Percentiles rank a stretch among this genome's conserved stretches.
Evolutionary conservation across 805 yeast species (phyloP).

Genomic region (Candida manassasensis): DNA sequence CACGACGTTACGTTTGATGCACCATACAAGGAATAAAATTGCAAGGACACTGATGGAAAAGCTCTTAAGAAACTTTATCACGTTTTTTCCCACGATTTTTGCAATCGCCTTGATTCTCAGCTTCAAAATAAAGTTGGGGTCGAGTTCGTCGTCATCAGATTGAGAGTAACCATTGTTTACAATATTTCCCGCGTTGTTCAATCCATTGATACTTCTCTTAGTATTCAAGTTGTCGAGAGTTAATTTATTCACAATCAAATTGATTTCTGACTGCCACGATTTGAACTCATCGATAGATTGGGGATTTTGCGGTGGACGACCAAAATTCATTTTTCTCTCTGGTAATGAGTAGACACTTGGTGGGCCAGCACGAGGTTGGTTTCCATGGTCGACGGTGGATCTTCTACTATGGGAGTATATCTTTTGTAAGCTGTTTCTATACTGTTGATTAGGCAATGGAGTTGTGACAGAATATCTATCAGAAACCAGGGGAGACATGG

Average conservation of each 20-base stretch:
- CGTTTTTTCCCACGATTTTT: conserved; percentile 24
- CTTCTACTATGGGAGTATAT: conserved; percentile 42
- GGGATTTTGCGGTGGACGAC: conserved; percentile 6
- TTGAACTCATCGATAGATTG: conserved; percentile 37
- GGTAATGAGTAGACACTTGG: conserved; percentile 3
- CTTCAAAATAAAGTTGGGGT: conserved; percentile 17
- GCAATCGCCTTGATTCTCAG: conserved; percentile 19
- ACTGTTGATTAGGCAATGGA: conserved; percentile 31
- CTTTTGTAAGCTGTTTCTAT: conserved; percentile 34
- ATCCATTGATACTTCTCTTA: conserved; percentile 2
- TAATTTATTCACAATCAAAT: conserved; percentile 41
- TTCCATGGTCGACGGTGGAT: conserved; percentile 21
- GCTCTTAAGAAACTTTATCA: conserved; percentile 26
- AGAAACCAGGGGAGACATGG: conserved; percentile 32
- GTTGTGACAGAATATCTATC: conserved; percentile 36
- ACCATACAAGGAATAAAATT: conserved; percentile 38
- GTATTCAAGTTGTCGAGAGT: conserved; percentile 28
- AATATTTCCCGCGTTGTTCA: conserved; percentile 9
- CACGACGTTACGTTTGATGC: conserved; percentile 34
- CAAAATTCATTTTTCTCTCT: background rate
- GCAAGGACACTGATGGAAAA: conserved; percentile 34
- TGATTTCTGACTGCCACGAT: conserved; percentile 53
- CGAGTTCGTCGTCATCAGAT: conserved; percentile 15
- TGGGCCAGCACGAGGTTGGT: conserved; percentile 3
- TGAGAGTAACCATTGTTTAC: conserved; percentile 5